Conservation (phyloP, 345 rosid species). For the Lepidium didymum region DNA sequence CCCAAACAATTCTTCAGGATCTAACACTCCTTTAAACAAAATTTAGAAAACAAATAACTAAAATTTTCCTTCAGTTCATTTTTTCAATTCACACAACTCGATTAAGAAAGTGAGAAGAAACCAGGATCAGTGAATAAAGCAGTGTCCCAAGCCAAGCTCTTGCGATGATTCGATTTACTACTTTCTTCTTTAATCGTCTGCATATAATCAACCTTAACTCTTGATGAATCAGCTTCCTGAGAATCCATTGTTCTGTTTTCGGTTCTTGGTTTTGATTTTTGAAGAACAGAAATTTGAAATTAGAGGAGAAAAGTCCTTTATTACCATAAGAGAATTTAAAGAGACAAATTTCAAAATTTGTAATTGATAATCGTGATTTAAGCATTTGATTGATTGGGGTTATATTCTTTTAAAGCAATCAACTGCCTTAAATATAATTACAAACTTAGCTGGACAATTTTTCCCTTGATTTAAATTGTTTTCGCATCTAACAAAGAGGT, state of each 20-base stretch:
- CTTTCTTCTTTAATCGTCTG: background rate
- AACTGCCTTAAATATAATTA: background rate
- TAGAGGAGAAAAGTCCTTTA: background rate
- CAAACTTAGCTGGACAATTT: background rate
- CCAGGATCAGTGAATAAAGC: conserved; percentile 67
- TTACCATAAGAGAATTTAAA: background rate
- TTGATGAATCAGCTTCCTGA: conserved; percentile 12
- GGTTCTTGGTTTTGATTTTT: background rate
- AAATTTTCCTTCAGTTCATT: background rate
- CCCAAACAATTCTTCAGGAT: conserved; percentile 52
- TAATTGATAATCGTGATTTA: background rate
- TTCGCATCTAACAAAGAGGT: background rate
- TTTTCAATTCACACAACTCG: background rate
- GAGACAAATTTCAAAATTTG: background rate
- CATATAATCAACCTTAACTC: background rate
- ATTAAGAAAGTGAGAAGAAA: background rate
- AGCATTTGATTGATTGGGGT: conserved; percentile 7
- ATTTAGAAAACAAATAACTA: background rate
- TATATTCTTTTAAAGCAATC: background rate
- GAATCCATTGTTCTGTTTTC: background rate
- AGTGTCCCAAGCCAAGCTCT: conserved; percentile 71
- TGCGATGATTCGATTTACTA: conserved; percentile 31
- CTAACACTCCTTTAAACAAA: conserved; percentile 42
- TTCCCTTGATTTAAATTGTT: background rate
- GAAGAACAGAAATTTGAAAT: background rate